A percentile compares a stretch with the other conserved stretches of the same genome.
Evolutionary conservation across 192 early-diverging fungal genomes (phyloP).

Genomic region (Backusella parvicylindrica): DNA sequence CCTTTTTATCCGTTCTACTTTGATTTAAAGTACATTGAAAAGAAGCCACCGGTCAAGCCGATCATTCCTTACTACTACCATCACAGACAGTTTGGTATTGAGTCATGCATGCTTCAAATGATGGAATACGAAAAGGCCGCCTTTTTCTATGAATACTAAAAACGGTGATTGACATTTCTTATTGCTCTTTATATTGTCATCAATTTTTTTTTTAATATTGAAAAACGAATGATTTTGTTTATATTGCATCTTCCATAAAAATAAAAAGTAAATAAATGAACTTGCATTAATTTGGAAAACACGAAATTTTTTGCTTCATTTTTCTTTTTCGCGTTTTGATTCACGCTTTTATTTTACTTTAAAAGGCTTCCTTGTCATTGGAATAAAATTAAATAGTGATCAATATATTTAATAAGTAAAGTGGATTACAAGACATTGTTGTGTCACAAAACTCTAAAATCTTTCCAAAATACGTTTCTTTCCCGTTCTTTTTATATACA

Average conservation of each 20-base stretch:
- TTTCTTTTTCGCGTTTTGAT: not conserved
- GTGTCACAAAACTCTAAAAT: not conserved
- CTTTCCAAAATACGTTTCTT: too few relatives aligned
- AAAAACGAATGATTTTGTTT: not conserved
- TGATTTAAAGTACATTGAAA: not conserved
- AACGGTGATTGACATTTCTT: too few relatives aligned
- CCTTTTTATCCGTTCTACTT: not conserved
- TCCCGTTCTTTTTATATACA: not conserved
- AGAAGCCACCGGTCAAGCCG: not conserved
- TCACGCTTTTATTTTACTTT: not conserved
- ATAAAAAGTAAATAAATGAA: not conserved
- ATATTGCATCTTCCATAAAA: not conserved
- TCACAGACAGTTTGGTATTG: slow-evolving; percentile 19
- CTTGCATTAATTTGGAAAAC: not conserved
- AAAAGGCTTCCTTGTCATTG: not conserved
- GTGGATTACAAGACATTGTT: not conserved
- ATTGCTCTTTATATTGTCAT: too few relatives aligned
- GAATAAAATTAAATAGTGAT: not conserved
- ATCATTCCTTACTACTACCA: slow-evolving; percentile 15
- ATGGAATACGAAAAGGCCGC: not conserved
- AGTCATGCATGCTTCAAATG: slow-evolving; percentile 3
- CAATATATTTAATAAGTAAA: not conserved
- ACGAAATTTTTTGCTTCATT: too few relatives aligned
- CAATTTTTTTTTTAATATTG: too few relatives aligned
- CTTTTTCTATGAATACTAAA: not conserved